Percentiles rank a stretch among this genome's conserved stretches.
Conservation (phyloP, 2,329 filamentous ascomycete genomes). For the Amauroascus verrucosus region DNA sequence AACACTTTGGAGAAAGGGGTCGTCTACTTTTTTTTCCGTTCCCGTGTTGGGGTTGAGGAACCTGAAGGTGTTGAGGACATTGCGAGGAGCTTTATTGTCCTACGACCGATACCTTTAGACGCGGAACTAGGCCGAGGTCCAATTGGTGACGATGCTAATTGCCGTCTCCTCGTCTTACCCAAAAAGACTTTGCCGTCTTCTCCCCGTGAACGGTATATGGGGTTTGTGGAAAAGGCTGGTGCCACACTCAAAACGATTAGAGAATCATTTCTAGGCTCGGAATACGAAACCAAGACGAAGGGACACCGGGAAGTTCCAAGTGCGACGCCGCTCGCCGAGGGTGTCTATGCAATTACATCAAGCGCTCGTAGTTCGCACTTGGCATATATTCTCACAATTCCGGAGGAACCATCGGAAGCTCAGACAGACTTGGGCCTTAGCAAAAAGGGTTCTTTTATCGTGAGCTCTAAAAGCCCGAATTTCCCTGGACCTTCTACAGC, state of each 20-base stretch:
- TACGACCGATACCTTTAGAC: constrained; percentile 61
- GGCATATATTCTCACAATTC: constrained; percentile 68
- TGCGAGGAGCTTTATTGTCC: constrained; percentile 66
- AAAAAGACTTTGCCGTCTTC: constrained; percentile 72
- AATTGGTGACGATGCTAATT: constrained; percentile 49
- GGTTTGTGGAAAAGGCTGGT: constrained; percentile 68
- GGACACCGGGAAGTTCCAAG: constrained; percentile 59
- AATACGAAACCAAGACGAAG: constrained; percentile 66
- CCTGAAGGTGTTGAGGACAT: constrained; percentile 62
- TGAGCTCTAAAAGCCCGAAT: constrained; percentile 71
- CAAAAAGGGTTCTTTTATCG: constrained; percentile 62
- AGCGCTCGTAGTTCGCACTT: constrained; percentile 65
- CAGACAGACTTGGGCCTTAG: constrained; percentile 65
- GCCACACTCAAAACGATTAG: constrained; percentile 59
- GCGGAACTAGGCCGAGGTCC: constrained; percentile 55
- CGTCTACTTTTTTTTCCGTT: constrained; percentile 82
- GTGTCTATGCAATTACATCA: constrained; percentile 70
- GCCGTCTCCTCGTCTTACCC: constrained; percentile 64
- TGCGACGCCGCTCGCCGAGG: constrained; percentile 68
- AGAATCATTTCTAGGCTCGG: constrained; percentile 56
- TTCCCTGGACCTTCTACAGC: constrained; percentile 55
- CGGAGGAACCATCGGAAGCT: constrained; percentile 56
- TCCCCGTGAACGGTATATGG: constrained; percentile 61
- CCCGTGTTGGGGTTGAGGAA: constrained; percentile 61
- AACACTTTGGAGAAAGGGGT: constrained; percentile 76